Percentiles rank a stretch among this genome's conserved stretches.
These are phyloP conservation scores for Geranium brycei DNA, from an alignment of 345 rosid genomes.

Conservation along the genomic window DNA sequence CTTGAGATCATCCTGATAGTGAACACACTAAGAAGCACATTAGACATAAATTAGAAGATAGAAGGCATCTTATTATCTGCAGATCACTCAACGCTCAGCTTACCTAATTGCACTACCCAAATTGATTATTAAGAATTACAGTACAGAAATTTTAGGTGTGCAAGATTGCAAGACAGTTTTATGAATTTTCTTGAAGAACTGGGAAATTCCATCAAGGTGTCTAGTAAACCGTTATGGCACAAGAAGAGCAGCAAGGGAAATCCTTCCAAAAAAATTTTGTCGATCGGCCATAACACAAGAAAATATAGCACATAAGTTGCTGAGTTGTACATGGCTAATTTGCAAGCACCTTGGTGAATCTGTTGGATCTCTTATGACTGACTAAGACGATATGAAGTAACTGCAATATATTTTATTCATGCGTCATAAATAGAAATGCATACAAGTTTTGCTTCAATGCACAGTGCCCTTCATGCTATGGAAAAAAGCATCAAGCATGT, in stretches of 20 bases:
- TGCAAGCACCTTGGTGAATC: neutral
- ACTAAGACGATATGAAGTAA: neutral
- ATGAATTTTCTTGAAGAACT: too few species aligned
- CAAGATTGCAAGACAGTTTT: neutral
- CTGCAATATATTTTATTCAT: neutral
- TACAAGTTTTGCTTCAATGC: neutral
- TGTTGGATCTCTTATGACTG: neutral
- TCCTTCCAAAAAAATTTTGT: too few species aligned
- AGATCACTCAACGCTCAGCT: neutral
- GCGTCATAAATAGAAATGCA: neutral
- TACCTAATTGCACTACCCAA: neutral
- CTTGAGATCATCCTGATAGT: neutral
- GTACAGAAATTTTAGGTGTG: neutral
- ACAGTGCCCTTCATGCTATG: neutral
- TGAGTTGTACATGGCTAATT: neutral
- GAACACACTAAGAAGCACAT: neutral
- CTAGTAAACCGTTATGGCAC: neutral
- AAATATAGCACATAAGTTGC: neutral
- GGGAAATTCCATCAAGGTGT: neutral
- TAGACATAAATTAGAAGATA: neutral
- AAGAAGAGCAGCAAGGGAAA: neutral
- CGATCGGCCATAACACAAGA: too few species aligned
- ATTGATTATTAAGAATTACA: too few species aligned
- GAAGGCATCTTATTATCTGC: neutral
- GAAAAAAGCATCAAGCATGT: neutral